A percentile compares a stretch with the other conserved stretches of the same genome.
Conservation (phyloP, 148 eudicot species). For the Selenicereus undatus region DNA sequence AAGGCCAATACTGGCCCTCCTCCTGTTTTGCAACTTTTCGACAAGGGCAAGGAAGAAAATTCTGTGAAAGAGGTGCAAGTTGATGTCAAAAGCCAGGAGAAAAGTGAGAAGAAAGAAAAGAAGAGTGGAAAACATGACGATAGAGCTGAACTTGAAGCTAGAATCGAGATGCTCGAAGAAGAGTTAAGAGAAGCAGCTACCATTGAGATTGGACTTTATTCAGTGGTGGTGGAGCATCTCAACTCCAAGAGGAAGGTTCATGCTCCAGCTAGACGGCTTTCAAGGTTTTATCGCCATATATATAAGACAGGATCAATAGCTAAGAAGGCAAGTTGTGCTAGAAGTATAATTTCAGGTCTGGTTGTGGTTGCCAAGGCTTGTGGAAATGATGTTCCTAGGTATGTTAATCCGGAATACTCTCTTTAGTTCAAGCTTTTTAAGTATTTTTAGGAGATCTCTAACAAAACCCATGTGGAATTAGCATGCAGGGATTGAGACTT, state of each 20-base stretch:
- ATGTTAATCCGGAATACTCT: not conserved
- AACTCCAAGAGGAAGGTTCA: slow-evolving; percentile 76
- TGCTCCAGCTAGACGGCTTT: slow-evolving; percentile 74
- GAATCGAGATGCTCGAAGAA: slow-evolving; percentile 69
- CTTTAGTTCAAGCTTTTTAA: not conserved
- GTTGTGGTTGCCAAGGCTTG: slow-evolving; percentile 83
- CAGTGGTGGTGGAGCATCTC: slow-evolving; percentile 73
- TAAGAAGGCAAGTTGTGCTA: slow-evolving; percentile 70
- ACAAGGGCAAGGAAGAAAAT: slow-evolving; percentile 32
- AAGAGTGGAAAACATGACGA: slow-evolving; percentile 34
- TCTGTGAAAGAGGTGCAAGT: slow-evolving; percentile 29
- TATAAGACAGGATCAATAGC: slow-evolving; percentile 39
- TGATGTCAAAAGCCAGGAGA: slow-evolving; percentile 35
- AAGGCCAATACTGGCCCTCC: slow-evolving; percentile 21
- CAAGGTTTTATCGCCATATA: slow-evolving; percentile 66
- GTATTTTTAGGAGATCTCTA: not conserved
- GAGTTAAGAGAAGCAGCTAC: slow-evolving; percentile 82
- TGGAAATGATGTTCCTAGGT: slow-evolving; percentile 86
- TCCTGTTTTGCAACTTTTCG: slow-evolving; percentile 21
- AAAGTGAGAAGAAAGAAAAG: slow-evolving; percentile 36
- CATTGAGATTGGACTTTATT: slow-evolving; percentile 61
- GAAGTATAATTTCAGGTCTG: slow-evolving; percentile 60
- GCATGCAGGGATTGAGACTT: not conserved
- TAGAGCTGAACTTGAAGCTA: slow-evolving; percentile 43
- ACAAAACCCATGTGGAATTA: not conserved